Evolutionary conservation across 176 grass and related monocot species (phyloP), one percentile per base, ranked within the genome.

Genomic region (Guadua angustifolia): DNA sequence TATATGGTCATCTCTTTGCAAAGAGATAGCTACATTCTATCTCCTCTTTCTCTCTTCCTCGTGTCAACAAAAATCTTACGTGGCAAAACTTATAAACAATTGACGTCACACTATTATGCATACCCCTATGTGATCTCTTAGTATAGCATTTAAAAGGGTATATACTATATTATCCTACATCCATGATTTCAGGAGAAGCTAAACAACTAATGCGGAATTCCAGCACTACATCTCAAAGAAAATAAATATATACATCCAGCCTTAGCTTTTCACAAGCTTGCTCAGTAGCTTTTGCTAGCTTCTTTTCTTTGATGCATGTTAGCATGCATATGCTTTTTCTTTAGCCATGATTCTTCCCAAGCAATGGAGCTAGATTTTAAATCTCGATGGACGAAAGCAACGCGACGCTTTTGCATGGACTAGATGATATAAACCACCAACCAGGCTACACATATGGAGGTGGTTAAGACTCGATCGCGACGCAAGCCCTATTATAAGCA

Each of bases 111-210:
- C 1, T 0, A 29, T 29, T 29, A 1, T 29, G 29, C 29, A 29
- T 29, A 29, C 29, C 29, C 29, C 1, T 29, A 29, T 2, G 32
- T 56, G 32, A 14, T 6, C 51, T 6, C 51, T 24, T 67, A 42
- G 52, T 45, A 42, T 58, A 45, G 53, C 33, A 29, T 71, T 13
- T 38, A 5, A 5, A 62, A 55, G 33, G n/a, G 6, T 36, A 74
- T 46, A 62, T 16, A 62, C 35, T 76, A 81, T 9, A 12, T 52
- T 38, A 39, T 63, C 65, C 38, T 69, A 33, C 57, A 50, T 25
- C 88, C 88, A 85, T 83, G 50, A 86, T 83, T 86, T 90, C 40
- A 35, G 84, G 88, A 57, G 58, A 78, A 58, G 59, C 83, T 29
- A 36, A 53, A 74, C 75, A 29, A 5, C 59, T 8, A 13, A 17